Evolutionary conservation across 257 asterid species (phyloP), one percentile per base, ranked within the genome.

Genomic region (Schizonepeta tenuifolia): DNA sequence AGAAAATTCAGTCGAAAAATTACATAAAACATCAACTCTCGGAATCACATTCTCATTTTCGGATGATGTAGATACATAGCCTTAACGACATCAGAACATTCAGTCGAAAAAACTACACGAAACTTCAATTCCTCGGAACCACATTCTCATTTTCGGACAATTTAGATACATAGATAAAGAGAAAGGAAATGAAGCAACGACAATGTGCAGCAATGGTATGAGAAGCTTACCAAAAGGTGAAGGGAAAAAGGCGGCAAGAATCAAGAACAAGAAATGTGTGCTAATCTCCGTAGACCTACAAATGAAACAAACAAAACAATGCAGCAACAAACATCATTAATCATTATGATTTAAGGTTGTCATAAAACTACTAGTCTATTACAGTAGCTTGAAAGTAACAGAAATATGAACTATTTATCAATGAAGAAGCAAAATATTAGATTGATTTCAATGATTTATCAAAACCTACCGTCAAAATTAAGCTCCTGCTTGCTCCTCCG

Each of bases 401-500:
- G 50, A 65, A 43, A 65, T 22, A 24, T 22, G 56, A 65, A 15
- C 22, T 21, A 13, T 22, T 12, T 44, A 17, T 63, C 12, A 7
- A 21, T 40, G 54, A 63, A 44, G 9, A 55, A 11, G 9, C 33
- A 28, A n/a, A n/a, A 28, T 28, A 8, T 7, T 14, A 67, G 3
- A n/a, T 11, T 8, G 66, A 22, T 51, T 38, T 18, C 20, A 58
- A 8, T 35, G 14, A 5, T 9, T 21, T 7, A 20, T 59, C 17
- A 6, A n/a, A 10, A 63, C 75, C 36, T 80, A 87, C 87, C 96
- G 71, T 91, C 89, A 49, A 65, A 72, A 75, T 79, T 75, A 82
- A 73, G 83, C 92, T 90, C 89, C 83, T 89, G 90, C 89, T 84
- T 85, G 90, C 96, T 90, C 84, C 84, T 85, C 89, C 82, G 89